Percentiles rank a stretch among this genome's conserved stretches.
These are phyloP conservation scores for Fusarium tupiense DNA, from an alignment of 2,329 filamentous ascomycete genomes.

Conservation along the genomic window DNA sequence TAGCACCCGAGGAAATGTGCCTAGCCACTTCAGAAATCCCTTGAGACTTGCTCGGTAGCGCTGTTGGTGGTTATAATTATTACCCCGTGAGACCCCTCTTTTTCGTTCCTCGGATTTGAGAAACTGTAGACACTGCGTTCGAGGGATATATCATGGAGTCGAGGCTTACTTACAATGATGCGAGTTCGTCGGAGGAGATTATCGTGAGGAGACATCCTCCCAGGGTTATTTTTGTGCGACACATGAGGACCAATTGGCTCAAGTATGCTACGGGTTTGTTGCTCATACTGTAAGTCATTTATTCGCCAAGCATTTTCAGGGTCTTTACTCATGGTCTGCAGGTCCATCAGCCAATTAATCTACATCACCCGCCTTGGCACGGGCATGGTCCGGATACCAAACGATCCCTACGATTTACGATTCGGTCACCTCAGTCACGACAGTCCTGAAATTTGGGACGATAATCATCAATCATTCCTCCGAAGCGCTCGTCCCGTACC, in stretches of 20 bases:
- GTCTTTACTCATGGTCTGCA: neutral
- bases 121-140: neutral
- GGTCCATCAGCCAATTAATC: neutral
- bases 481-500: constrained; percentile 5
- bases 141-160: neutral
- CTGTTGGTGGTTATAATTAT: neutral
- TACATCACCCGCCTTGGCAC: neutral
- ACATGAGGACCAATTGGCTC: neutral
- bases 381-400: neutral
- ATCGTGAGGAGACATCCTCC: neutral
- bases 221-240: neutral
- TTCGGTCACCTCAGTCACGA: constrained; percentile 2
- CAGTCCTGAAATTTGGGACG: constrained; percentile 21
- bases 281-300: neutral
- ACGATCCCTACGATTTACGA: constrained; percentile 22
- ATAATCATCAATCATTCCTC: constrained; percentile 9
- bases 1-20: neutral
- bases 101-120: neutral
- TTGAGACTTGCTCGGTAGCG: neutral
- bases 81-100: neutral
- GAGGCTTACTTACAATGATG: neutral
- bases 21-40: neutral
- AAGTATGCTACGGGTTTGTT: neutral
- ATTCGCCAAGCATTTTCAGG: neutral
- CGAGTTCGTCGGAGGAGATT: neutral